Conservation (phyloP, 768 basidiomycete genomes). For the Tulasnella sp. region DNA sequence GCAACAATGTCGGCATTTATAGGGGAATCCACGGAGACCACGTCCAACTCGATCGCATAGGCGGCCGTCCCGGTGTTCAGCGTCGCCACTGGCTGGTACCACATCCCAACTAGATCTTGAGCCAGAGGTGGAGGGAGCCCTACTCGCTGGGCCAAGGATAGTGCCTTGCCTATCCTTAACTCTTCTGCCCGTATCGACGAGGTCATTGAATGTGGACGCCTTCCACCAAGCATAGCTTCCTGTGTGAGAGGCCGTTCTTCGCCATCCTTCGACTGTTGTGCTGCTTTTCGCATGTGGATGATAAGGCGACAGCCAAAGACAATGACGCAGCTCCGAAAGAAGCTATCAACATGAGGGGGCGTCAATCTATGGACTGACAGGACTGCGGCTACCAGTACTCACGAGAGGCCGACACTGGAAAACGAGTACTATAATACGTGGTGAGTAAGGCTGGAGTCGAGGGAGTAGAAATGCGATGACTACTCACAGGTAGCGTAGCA, state of each 20-base stretch:
- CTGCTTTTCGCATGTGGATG: neutral
- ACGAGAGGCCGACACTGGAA: neutral
- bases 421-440: neutral
- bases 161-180: neutral
- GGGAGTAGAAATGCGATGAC: neutral
- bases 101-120: slow-evolving; percentile 3
- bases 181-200: neutral
- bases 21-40: too few species aligned
- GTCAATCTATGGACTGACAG: too few species aligned
- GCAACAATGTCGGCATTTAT: too few species aligned
- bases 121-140: neutral
- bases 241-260: neutral
- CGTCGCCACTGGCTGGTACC: slow-evolving; percentile 2
- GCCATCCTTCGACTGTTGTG: neutral
- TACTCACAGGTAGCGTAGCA: neutral
- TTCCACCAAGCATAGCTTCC: neutral
- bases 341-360: neutral
- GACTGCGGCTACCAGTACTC: neutral
- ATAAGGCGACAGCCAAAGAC: slow-evolving; percentile 7
- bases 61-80: neutral
- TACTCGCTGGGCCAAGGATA: neutral
- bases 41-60: too few species aligned
- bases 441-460: neutral
- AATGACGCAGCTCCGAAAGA: slow-evolving; percentile 9
- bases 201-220: neutral